Base-by-base conservation (phyloP, 176 grass and related monocot species). In the Miscanthus lutarioriparius region DNA sequence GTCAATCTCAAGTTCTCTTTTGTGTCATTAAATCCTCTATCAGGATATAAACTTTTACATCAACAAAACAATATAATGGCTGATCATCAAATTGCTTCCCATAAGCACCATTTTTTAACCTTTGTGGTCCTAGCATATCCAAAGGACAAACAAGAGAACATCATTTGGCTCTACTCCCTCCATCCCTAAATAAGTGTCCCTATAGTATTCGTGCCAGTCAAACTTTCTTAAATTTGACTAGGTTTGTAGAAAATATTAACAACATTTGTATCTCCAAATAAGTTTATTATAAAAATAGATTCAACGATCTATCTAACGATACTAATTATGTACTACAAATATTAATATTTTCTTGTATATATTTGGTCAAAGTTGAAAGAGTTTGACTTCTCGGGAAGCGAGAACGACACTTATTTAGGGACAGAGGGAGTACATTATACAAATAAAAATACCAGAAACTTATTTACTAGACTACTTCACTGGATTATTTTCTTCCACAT, bases 361-460 rank as follows among this genome's bases (percentile, higher is more conserved):
- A 30, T 30, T 30, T 30, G 28, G 28, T 2, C 28, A 30, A 30
- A 30, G 28, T 30, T 30, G 28, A 30, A 30, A 30, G 1, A 30
- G 28, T 30, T 30, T 30, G 28, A 30, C 28, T 30, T 30, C 28
- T 30, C 28, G 28, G 28, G 2, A 30, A 30, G 28, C 28, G 28
- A 30, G 28, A 30, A 30, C 28, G 28, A 30, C 28, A 30, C 28
- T 30, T 30, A 30, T 30, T 30, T 30, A 30, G 28, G 28, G 28
- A 30, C 28, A 30, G 28, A 30, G 28, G 28, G 28, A 30, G 28
- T 30, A 30, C 28, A 35, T 78, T 77, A 7, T 43, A 70, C 37
- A 45, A 71, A 59, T 27, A 67, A 75, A 77, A 8, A 56, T 82
- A 35, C 37, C 27, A 77, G 7, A 40, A 72, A 72, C 8, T 40